Evolutionary conservation across 2,329 filamentous ascomycete genomes (phyloP), one percentile per base, ranked within the genome.

Genomic region (Alternaria hordeiaustralica): DNA sequence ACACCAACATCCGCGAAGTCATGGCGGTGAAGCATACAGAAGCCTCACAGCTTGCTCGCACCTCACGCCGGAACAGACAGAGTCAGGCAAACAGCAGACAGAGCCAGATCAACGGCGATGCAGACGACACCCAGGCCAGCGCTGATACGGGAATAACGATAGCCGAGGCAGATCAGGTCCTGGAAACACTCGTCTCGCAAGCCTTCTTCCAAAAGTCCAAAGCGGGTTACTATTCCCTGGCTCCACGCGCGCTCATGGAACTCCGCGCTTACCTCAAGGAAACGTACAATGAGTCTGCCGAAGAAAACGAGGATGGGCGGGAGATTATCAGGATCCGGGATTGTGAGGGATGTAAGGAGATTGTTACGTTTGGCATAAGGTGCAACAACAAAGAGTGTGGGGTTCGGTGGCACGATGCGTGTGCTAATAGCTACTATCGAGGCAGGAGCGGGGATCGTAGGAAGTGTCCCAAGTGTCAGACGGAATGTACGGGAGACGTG

Each of bases 301-400:
- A 64, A 13, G 65, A 63, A 10, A 84, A 85, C 2, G 88, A 88
- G 10, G 88, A 88, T 33, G 76, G 82, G 0, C 81, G 81, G 2
- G 79, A 75, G 11, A 66, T 93, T 75, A 45, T 55, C 18, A 88
- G 89, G 66, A 92, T 99, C 77, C 97, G 96, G 81, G 88, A 90
- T 66, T 99, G 96, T 78, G 88, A 91, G 74, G 94, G 92, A 0
- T 99, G 96, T 80, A 92, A 89, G 78, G 94, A 97, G 68, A 91
- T 98, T 65, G 88, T 98, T 44, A 99, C 95, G 1, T 83, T 91
- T 67, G 87, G 77, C 2, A 59, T 76, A 5, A 61, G 77, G 43
- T 79, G 77, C 46, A 68, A 71, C 18, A 70, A 77, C 15, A 58
- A 63, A 47, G 71, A 73, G 18, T 79, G 77, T 54, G 71, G 70